These are phyloP conservation scores for Camellia sinensis DNA, from an alignment of 148 eudicot genomes.

Conservation along the genomic window DNA sequence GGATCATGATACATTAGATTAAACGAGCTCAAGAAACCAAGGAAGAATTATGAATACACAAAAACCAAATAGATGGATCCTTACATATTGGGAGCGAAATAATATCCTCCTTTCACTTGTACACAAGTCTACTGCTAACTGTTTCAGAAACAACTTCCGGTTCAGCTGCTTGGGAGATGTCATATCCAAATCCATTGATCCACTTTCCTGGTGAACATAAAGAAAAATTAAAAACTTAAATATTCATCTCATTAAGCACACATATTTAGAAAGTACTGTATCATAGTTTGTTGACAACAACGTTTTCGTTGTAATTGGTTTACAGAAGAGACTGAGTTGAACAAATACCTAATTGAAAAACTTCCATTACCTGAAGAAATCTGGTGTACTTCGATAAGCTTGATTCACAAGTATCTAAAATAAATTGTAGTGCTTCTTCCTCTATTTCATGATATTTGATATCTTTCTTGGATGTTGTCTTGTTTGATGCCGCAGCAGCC, in stretches of 20 bases:
- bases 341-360: background rate
- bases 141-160: conserved; percentile 80
- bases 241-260: background rate
- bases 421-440: conserved; percentile 70
- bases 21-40: background rate
- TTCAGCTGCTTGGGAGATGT: conserved; percentile 94
- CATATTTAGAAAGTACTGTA: background rate
- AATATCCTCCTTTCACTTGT: conserved; percentile 87
- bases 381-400: conserved; percentile 80
- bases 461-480: conserved; percentile 53
- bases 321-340: background rate
- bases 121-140: conserved; percentile 89
- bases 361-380: conserved; percentile 72
- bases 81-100: conserved; percentile 86
- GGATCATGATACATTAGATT: background rate
- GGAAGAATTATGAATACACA: background rate
- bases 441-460: conserved; percentile 74
- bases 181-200: conserved; percentile 95
- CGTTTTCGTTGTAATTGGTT: background rate
- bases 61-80: conserved; percentile 14
- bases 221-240: conserved; percentile 2
- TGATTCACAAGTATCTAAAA: conserved; percentile 81
- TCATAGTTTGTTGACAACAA: background rate
- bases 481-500: conserved; percentile 89
- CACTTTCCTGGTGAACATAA: conserved; percentile 62